Base-by-base conservation (phyloP, 2,329 filamentous ascomycete species). In the Paracoccidioides brasiliensis region DNA sequence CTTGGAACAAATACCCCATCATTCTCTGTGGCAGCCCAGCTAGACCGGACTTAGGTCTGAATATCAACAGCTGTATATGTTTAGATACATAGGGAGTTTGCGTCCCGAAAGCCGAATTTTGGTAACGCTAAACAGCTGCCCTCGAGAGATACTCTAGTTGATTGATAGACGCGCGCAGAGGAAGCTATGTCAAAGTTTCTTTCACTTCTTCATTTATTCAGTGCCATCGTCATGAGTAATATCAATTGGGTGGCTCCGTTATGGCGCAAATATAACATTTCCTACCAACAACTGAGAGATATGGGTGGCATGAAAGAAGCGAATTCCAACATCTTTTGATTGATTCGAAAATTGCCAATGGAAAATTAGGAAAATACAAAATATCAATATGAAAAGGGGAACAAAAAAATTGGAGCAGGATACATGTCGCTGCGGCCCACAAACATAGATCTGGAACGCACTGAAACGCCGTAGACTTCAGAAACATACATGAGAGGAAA, bases 401-500 rank as follows among this genome's bases (percentile, higher is more conserved):
- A 38, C 37, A 53, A 33, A 7, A 53, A 46, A 15, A 28, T 46
- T 10, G 35, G 33, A 46, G 45, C 30, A 28, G 35, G 5, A 37
- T n/a, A 45, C 15, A 44, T 53, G 35, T 22, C 28, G 40, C 32
- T 44, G 41, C 41, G 28, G 5, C 44, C 42, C 55, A 56, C 55
- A 57, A 57, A 56, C 28, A 56, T 51, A 57, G 53, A 51, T 56
- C 53, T 56, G 56, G 57, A 48, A 43, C 54, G 55, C 30, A 56
- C 53, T 48, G 28, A 30, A 42, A 53, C 42, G 41, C 45, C 53
- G 42, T 44, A 55, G 14, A 48, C 14, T 56, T 46, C 35, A 41
- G 58, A 57, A 59, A 65, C 54, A 48, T 53, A 52, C 61, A 50
- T 38, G 12, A 64, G 63, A 63, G 62, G 45, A 58, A 22, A 22